These are phyloP conservation scores for Botrytis hyacinthi DNA, from an alignment of 2,329 filamentous ascomycete genomes.

Conservation along the genomic window DNA sequence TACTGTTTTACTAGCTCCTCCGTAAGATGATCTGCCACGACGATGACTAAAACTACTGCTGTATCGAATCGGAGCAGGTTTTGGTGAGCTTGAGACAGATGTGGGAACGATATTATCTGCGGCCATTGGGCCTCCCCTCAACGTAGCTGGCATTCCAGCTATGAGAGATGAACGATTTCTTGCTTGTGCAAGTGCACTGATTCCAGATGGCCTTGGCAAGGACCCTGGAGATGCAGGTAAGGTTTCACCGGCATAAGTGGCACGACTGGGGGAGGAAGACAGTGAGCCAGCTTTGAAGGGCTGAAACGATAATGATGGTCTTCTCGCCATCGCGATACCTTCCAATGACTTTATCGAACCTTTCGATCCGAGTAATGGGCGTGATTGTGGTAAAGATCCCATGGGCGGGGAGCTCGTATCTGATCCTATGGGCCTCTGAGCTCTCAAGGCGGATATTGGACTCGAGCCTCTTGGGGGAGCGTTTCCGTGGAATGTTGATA, in stretches of 20 bases:
- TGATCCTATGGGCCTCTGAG: constrained; percentile 60
- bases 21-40: constrained; percentile 72
- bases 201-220: constrained; percentile 47
- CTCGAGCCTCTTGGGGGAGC: constrained; percentile 76
- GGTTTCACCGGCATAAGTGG: constrained; percentile 32
- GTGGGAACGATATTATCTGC: constrained; percentile 62
- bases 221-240: constrained; percentile 56
- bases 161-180: constrained; percentile 71
- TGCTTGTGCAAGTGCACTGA: constrained; percentile 54
- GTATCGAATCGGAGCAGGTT: constrained; percentile 74
- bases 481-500: constrained; percentile 87
- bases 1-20: constrained; percentile 61
- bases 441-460: constrained; percentile 78
- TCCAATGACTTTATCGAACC: constrained; percentile 48
- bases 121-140: constrained; percentile 63
- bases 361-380: constrained; percentile 36
- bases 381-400: constrained; percentile 46
- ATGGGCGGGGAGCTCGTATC: constrained; percentile 58
- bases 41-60: constrained; percentile 94
- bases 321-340: constrained; percentile 53
- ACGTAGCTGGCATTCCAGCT: constrained; percentile 70
- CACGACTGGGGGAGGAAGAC: constrained; percentile 74
- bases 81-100: constrained; percentile 73
- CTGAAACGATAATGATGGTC: constrained; percentile 85
- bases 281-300: constrained; percentile 95